phyloP scores from a whole-genome alignment of 306 rosid genomes.

The Cajanus cajan region DNA sequence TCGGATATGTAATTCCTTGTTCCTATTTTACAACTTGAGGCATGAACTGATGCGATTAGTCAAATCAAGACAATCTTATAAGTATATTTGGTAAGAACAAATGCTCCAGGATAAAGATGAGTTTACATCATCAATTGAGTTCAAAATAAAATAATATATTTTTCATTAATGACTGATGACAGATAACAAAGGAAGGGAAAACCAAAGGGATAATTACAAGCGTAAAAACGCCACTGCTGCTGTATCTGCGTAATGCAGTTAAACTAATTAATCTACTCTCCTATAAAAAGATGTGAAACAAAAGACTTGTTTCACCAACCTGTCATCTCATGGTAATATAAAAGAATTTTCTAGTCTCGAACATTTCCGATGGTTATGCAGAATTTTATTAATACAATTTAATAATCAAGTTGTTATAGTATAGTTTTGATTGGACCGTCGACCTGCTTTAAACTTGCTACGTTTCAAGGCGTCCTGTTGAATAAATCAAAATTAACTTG shows the following conservation, averaged over 20 bases:
- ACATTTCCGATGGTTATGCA: neutral
- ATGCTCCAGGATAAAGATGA: neutral
- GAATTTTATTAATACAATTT: neutral
- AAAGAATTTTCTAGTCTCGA: neutral
- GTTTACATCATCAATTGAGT: neutral
- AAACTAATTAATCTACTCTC: no score
- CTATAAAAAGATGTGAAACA: no score
- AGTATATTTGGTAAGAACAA: neutral
- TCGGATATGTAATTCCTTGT: neutral
- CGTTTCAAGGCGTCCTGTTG: neutral
- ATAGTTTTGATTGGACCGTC: neutral
- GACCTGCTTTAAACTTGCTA: neutral
- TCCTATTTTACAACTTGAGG: neutral
- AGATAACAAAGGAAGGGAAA: no score
- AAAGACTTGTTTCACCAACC: no score
- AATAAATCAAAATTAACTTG: conserved; percentile 7
- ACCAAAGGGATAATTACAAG: no score
- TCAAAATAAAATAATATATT: no score
- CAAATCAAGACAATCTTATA: no score
- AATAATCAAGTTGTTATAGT: neutral
- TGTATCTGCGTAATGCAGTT: no score
- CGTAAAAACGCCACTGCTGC: no score
- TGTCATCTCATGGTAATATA: neutral
- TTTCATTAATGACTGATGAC: no score
- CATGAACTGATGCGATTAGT: neutral